Evolutionary conservation across 164 flowering plant genomes (phyloP).

Genomic region (Umbellularia californica): DNA sequence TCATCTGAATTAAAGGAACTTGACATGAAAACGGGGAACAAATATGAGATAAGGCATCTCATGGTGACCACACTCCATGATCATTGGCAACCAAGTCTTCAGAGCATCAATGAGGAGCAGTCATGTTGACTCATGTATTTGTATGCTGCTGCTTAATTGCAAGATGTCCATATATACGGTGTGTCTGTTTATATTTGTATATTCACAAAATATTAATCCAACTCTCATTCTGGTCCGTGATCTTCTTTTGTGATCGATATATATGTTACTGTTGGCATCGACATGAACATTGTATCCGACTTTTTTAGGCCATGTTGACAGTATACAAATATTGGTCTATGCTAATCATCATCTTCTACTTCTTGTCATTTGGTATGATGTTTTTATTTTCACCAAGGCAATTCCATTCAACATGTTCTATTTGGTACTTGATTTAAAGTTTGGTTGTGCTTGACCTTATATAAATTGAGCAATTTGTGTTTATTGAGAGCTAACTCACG

Average conservation of each 20-base stretch:
- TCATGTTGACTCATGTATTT: not conserved
- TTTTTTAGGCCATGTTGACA: not conserved
- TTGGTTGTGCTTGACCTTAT: no score
- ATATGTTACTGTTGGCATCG: not conserved
- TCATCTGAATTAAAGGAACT: conserved; percentile 17
- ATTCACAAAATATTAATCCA: not conserved
- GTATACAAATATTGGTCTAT: no score
- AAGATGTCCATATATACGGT: not conserved
- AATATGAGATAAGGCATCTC: conserved; percentile 8
- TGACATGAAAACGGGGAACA: conserved; percentile 5
- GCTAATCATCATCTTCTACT: no score
- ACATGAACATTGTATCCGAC: not conserved
- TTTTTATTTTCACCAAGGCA: no score
- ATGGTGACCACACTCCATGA: conserved; percentile 6
- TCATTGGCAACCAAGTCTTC: conserved; percentile 43
- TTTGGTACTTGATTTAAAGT: no score
- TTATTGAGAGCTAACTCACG: no score
- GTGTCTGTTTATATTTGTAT: no score
- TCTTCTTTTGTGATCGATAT: not conserved
- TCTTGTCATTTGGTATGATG: no score
- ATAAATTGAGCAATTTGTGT: no score
- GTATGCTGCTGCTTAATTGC: not conserved
- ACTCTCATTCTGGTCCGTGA: not conserved
- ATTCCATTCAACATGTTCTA: no score
- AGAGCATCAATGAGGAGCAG: conserved; percentile 35